Percentiles rank a stretch among this genome's conserved stretches.
Evolutionary conservation across 2,329 filamentous ascomycete species (phyloP).

Genomic region (Neoarthrinium moseri): DNA sequence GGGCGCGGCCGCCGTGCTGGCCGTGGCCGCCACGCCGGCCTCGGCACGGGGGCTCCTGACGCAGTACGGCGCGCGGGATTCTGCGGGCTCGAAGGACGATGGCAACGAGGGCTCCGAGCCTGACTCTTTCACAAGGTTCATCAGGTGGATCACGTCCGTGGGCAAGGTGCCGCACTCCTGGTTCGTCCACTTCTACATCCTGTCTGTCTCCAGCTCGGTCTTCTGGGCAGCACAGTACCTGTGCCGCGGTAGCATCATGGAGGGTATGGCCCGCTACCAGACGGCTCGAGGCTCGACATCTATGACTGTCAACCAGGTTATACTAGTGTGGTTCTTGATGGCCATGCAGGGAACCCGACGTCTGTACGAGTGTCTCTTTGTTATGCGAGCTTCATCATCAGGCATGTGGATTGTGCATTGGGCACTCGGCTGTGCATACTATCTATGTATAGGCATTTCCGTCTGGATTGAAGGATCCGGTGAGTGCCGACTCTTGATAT

Average conservation of each 20-base stretch:
- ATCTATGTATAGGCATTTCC: constrained; percentile 68
- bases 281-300: constrained; percentile 26
- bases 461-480: constrained; percentile 83
- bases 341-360: constrained; percentile 72
- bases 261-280: constrained; percentile 41
- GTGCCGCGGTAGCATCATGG: constrained; percentile 52
- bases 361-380: constrained; percentile 69
- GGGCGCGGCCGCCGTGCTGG: constrained; percentile 37
- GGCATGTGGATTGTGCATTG: constrained; percentile 87
- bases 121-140: constrained; percentile 20
- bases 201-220: constrained; percentile 66
- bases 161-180: constrained; percentile 78
- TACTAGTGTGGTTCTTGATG: constrained; percentile 71
- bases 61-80: constrained; percentile 49
- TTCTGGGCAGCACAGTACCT: constrained; percentile 73
- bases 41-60: constrained; percentile 43
- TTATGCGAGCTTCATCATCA: constrained; percentile 67
- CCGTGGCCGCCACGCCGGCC: constrained; percentile 41
- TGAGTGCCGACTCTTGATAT: constrained; percentile 50
- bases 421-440: constrained; percentile 75
- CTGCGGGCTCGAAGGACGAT: constrained; percentile 11
- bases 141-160: constrained; percentile 34
- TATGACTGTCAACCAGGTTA: constrained; percentile 63
- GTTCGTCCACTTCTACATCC: constrained; percentile 85
- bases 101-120: constrained; percentile 4